These are phyloP conservation scores for Cryptococcus sp. DNA, from an alignment of 1,284 basidiomycete species.

Conservation along the genomic window DNA sequence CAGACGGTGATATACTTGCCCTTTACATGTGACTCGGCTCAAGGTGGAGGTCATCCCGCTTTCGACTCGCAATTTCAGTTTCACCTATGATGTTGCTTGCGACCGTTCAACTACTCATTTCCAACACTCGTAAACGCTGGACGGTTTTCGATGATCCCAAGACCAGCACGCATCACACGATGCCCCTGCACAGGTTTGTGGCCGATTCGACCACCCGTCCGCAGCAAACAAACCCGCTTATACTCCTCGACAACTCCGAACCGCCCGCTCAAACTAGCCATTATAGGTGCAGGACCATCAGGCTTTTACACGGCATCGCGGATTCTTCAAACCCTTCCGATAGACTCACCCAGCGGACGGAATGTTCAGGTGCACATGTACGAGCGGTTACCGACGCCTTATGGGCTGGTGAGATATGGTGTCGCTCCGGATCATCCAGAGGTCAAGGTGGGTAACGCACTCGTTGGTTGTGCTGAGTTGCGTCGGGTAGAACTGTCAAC, in stretches of 20 bases:
- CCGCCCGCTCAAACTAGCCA: constrained; percentile 50
- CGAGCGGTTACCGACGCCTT: constrained; percentile 90
- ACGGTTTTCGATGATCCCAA: not conserved
- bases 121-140: too few relatives aligned
- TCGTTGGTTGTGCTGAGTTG: not conserved
- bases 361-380: constrained; percentile 77
- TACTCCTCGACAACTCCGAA: not conserved
- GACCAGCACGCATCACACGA: not conserved
- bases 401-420: constrained; percentile 92
- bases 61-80: too few relatives aligned
- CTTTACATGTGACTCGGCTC: too few relatives aligned
- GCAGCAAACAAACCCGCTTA: not conserved
- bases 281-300: constrained; percentile 77
- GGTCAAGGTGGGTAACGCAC: constrained; percentile 71
- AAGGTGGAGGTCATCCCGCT: too few relatives aligned
- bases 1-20: too few relatives aligned
- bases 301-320: constrained; percentile 92
- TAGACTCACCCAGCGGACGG: constrained; percentile 50
- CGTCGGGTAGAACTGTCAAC: constrained; percentile 78
- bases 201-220: not conserved
- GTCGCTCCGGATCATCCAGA: constrained; percentile 99
- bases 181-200: not conserved
- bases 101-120: too few relatives aligned
- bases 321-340: constrained; percentile 66
- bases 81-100: too few relatives aligned